Base-by-base conservation (phyloP, 805 yeast genomes). In the Allodekkera sacchari region DNA sequence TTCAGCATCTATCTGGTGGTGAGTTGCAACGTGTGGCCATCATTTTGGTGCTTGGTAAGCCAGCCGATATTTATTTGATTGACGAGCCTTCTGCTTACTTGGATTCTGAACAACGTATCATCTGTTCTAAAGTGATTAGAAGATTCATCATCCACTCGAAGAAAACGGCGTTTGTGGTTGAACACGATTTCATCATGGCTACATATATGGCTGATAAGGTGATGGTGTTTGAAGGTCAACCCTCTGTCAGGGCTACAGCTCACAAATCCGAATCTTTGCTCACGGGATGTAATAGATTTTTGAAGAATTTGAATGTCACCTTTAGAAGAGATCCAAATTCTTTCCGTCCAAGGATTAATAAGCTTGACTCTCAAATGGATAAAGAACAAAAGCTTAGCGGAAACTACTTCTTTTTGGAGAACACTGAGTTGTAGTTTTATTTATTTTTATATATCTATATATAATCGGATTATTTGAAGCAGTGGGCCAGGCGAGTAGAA, bases 161-260 rank as follows among this genome's bases (percentile, higher is more conserved):
- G 71, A 92, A 89, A 73, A 89, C 97, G 28, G 98, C 99, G n/a
- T 92, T 92, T 60, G 71, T 92, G 50, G 99, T 92, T 37, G 99
- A 92, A 79, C 99, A 92, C 77, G 99, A 92, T 74, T 92, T 92
- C 74, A 92, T 92, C 68, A 92, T 92, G 99, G 97, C 98, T 44
- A 92, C 99, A 12, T 92, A 92, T 60, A 74, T 92, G 70, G 98
- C 99, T 42, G 99, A 92, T 64, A 77, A 94, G 55, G 99, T 92
- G 50, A 89, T 92, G 74, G 97, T 92, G 35, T 92, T 89, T 53
- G 98, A 92, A 62, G 99, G 99, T 61, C 52, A 64, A 43, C 97
- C 99, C 33, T 85, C 97, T 18, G 71, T 73, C 56, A 68, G 78
- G 45, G 89, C 98, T 21, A 57, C 62, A 45, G 97, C 98, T 24